Percentiles rank a stretch among this genome's conserved stretches.
Conservation (phyloP, 768 basidiomycete genomes). For the Amanita fuliginea region DNA sequence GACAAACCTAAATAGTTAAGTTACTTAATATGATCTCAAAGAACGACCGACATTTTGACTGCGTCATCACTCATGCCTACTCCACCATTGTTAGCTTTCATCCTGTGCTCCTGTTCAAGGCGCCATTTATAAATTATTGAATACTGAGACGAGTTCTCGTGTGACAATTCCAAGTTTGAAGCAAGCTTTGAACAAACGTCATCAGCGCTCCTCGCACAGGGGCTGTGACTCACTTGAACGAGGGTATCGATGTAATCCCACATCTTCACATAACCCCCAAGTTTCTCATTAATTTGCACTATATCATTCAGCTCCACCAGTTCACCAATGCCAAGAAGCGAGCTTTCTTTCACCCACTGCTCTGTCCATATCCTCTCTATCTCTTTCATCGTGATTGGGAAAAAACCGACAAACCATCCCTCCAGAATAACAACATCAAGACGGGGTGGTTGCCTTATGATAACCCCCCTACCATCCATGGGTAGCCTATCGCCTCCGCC, state of each 20-base stretch:
- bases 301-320: slow-evolving; percentile 42
- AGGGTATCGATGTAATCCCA: slow-evolving; percentile 69
- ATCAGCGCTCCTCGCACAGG: not conserved
- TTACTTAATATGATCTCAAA: too few relatives aligned
- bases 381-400: slow-evolving; percentile 40
- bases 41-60: slow-evolving; percentile 44
- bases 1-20: slow-evolving; percentile 60
- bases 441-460: slow-evolving; percentile 28
- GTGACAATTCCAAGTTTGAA: slow-evolving; percentile 16
- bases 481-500: slow-evolving; percentile 80
- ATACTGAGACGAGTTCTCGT: slow-evolving; percentile 20
- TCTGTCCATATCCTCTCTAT: slow-evolving; percentile 45
- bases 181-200: slow-evolving; percentile 14
- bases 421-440: slow-evolving; percentile 83
- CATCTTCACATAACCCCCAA: slow-evolving; percentile 50
- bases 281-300: slow-evolving; percentile 46
- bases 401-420: slow-evolving; percentile 94
- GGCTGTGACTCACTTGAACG: slow-evolving; percentile 46
- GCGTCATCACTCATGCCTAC: slow-evolving; percentile 77
- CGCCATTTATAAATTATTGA: slow-evolving; percentile 79
- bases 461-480: slow-evolving; percentile 25
- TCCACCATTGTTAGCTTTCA: slow-evolving; percentile 81
- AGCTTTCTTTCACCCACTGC: slow-evolving; percentile 27
- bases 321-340: slow-evolving; percentile 23
- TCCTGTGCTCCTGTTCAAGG: slow-evolving; percentile 77